phyloP scores from a whole-genome alignment of 805 yeast genomes.

The Ogataea paraovalis region DNA sequence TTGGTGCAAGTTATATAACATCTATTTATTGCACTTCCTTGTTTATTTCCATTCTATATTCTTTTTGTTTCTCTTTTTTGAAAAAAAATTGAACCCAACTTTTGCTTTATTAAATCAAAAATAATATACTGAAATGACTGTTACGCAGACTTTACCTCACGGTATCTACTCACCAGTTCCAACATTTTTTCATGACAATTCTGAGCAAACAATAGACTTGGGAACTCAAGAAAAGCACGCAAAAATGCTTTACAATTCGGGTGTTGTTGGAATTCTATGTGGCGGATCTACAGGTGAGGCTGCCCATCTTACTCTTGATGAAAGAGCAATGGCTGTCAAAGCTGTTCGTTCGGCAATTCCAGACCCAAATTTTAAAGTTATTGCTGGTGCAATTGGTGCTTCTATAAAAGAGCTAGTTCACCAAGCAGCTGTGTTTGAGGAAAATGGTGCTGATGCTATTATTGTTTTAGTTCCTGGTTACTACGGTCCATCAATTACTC shows the following conservation, averaged over 20 bases:
- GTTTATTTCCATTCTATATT: too few relatives aligned
- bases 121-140: constrained; percentile 4
- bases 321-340: constrained; percentile 35
- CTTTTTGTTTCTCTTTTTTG: too few relatives aligned
- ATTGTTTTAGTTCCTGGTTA: constrained; percentile 45
- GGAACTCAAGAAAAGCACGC: constrained; percentile 45
- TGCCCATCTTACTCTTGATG: constrained; percentile 42
- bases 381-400: constrained; percentile 48
- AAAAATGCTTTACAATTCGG: constrained; percentile 37
- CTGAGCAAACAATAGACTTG: constrained; percentile 30
- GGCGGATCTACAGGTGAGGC: constrained; percentile 57
- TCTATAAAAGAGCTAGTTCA: constrained; percentile 40
- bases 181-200: constrained; percentile 43
- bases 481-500: constrained; percentile 39
- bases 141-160: constrained; percentile 2
- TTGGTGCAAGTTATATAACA: too few relatives aligned
- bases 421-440: constrained; percentile 32
- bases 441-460: constrained; percentile 36
- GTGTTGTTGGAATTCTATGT: constrained; percentile 44
- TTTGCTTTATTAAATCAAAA: too few relatives aligned
- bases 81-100: background rate
- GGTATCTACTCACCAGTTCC: constrained; percentile 51
- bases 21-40: too few relatives aligned
- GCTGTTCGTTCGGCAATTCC: constrained; percentile 36
- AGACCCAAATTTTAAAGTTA: constrained; percentile 33